Base-by-base conservation (phyloP, 2,329 filamentous ascomycete species). In the Diaporthe velutina region DNA sequence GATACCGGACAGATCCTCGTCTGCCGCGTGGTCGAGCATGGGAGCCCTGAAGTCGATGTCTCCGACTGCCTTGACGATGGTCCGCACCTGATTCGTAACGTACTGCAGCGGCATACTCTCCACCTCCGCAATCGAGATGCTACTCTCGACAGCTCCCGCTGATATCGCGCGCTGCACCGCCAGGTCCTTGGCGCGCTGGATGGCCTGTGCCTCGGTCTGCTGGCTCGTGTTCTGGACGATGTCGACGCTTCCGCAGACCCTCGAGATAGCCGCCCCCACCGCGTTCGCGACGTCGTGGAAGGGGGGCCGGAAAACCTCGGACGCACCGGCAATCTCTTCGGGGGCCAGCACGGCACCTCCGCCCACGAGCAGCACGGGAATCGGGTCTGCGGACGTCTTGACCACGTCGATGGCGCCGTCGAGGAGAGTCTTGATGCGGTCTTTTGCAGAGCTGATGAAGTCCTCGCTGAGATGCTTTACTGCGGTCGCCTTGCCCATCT, bases 251-350 rank as follows among this genome's bases (percentile, higher is more conserved):
- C 84, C 80, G 57, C 81, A 85, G 2, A 87, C 85, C 75, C 83
- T 80, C 22, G 86, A 84, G 76, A 86, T 86, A 1, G 86, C 86
- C 19, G 86, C 86, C 5, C 87, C 87, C 4, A 88, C 86, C 0
- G 87, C 86, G 74, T 88, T 89, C 2, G 85, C 86, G 0, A 88
- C 86, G 7, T 87, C 86, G 3, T 80, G 83, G 77, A 80, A 85
- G 67, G 81, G 80, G 7, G 76, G 75, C 80, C 83, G 73, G 80
- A 86, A 76, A 80, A 84, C 60, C 82, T 83, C 68, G 75, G 79
- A 74, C 75, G 83, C 64, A 83, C 85, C 80, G 5, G 85, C 76
- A 12, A 78, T 67, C 22, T 68, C 55, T 4, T 83, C 80, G 6
- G 83, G 82, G 8, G 84, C 84, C 19, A 86, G 83, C 15, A 88